phyloP scores from a whole-genome alignment of 1,284 basidiomycete species.

The Cutaneotrichosporon sp. region DNA sequence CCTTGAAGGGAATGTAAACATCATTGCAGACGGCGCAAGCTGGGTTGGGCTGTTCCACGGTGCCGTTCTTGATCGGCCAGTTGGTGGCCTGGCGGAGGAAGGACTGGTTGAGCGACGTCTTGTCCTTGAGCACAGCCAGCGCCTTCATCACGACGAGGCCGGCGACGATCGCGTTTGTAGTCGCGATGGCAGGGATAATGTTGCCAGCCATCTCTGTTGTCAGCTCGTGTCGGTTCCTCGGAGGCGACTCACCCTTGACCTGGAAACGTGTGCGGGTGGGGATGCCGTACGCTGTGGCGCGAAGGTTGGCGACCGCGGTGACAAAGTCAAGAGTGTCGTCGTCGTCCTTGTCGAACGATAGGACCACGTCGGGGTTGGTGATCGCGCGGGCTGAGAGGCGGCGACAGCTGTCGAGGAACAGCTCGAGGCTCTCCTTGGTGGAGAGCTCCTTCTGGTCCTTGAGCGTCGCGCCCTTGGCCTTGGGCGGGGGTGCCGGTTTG shows the following conservation, averaged over 20 bases:
- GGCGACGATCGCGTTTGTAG: conserved; percentile 96
- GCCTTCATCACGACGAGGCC: conserved; percentile 93
- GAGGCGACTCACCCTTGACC: conserved; percentile 72
- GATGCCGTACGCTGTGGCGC: conserved; percentile 88
- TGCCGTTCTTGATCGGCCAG: conserved; percentile 63
- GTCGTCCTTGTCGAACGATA: conserved; percentile 97
- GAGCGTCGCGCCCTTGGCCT: conserved; percentile 52
- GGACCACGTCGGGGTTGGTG: conserved; percentile 67
- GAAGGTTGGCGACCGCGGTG: conserved; percentile 88
- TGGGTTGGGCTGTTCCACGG: conserved; percentile 70
- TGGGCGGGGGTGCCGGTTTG: conserved; percentile 7
- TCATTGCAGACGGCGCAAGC: conserved; percentile 84
- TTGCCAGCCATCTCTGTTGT: conserved; percentile 96
- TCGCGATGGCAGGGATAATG: conserved; percentile 98
- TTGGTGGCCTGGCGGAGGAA: conserved; percentile 10
- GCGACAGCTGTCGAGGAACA: conserved; percentile 80
- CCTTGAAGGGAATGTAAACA: conserved; percentile 71
- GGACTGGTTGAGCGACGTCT: conserved; percentile 54
- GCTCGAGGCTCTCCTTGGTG: conserved; percentile 73
- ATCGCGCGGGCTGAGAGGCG: conserved; percentile 73
- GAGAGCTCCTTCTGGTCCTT: conserved; percentile 78
- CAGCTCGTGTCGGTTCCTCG: conserved; percentile 7
- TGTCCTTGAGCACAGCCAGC: conserved; percentile 66
- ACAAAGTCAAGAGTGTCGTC: conserved; percentile 96
- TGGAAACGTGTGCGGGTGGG: conserved; percentile 89